Evolutionary conservation across 345 rosid genomes (phyloP).

Genomic region (Dovyalis caffra): DNA sequence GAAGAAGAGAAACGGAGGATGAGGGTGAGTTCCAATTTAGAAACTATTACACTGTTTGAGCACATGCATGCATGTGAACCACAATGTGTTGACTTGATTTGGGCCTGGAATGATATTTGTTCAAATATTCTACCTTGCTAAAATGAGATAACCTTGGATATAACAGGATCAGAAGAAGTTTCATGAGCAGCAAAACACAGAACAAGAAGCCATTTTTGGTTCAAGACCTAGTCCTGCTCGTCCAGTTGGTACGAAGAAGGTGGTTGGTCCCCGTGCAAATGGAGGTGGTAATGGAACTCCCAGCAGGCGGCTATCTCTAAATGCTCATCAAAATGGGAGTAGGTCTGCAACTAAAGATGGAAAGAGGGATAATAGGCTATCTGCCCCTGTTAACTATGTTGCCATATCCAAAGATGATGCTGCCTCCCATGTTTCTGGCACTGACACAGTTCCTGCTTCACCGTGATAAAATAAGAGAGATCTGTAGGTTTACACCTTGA

Average conservation of each 20-base stretch:
- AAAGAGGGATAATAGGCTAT: slow-evolving; percentile 47
- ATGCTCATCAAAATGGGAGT: slow-evolving; percentile 72
- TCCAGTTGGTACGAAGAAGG: slow-evolving; percentile 62
- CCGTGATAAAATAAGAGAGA: slow-evolving; percentile 44
- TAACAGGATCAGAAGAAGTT: slow-evolving; percentile 81
- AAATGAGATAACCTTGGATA: background rate
- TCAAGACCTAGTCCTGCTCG: slow-evolving; percentile 86
- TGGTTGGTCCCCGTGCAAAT: slow-evolving; percentile 68
- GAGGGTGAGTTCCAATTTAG: slow-evolving; percentile 45
- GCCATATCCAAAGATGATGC: slow-evolving; percentile 70
- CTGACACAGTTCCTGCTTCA: slow-evolving; percentile 59
- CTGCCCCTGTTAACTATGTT: slow-evolving; percentile 63
- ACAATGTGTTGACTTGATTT: background rate
- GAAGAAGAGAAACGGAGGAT: slow-evolving; percentile 89
- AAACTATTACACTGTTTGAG: background rate
- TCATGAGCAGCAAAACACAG: slow-evolving; percentile 73
- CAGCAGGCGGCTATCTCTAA: slow-evolving; percentile 72
- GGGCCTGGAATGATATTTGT: background rate
- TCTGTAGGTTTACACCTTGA: slow-evolving; percentile 26
- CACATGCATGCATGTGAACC: background rate
- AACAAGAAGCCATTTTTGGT: slow-evolving; percentile 65
- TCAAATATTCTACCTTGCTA: background rate
- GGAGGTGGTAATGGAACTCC: slow-evolving; percentile 82
- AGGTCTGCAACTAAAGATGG: slow-evolving; percentile 64
- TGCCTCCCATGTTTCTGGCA: slow-evolving; percentile 65